Base-by-base conservation (phyloP, 441 rosid species). In the Croton laevigatus region DNA sequence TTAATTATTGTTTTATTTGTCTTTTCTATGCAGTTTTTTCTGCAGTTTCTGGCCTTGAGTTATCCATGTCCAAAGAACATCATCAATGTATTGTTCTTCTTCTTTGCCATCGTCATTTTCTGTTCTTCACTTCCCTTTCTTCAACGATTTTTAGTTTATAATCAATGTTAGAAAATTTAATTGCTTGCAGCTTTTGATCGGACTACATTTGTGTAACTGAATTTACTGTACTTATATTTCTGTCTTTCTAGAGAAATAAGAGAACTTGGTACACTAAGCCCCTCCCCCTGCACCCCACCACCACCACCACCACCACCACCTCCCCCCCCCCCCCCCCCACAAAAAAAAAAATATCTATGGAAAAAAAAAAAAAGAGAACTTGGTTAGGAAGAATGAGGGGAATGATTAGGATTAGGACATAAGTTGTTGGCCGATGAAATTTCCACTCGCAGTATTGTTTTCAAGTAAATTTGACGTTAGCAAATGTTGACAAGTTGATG, bases 1-100 rank as follows among this genome's bases (percentile, higher is more conserved):
- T 75, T 36, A 55, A 72, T 45, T 14, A 60, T 22, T 45, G 62
- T 59, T 70, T 27, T 22, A 59, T 23, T 34, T 19, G 32, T 49
- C 27, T 46, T 38, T 57, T 74, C 19, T 64, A 19, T 84, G 82
- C 65, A 95, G 99, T 95, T 71, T 95, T 95, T 87, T 88, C 98
- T 66, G 99, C 98, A 10, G 99, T 95, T 44, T 95, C 99, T 64
- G 98, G 99, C 67, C 97, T 95, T 10, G 98, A 95, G 87, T 72
- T 95, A 45, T 88, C 88, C 75, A 95, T 95, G 94, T 90, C 97
- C 19, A 89, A 86, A 81, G 94, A 83, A 70, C 98, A 89, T 77
- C 98, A 93, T 71, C 86, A 89, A 58, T 93, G 99, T 95, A 86
- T 83, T 93, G 68, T 67, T 72, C 81, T 80, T 37, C 32, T 27